Conservation (phyloP, 148 eudicot species). For the Heliamphora exappendiculata region DNA sequence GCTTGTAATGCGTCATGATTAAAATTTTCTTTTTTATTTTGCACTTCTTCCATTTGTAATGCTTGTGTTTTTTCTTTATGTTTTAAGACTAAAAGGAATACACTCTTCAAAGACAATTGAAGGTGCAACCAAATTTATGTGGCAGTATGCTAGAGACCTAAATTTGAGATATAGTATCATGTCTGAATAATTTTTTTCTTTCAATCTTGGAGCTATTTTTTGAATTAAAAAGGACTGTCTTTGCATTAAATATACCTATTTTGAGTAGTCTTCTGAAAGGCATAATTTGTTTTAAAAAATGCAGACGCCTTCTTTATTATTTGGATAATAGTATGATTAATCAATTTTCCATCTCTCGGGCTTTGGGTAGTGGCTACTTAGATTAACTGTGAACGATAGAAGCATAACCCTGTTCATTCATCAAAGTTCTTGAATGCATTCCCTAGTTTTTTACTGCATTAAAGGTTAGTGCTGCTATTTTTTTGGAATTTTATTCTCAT, state of each 20-base stretch:
- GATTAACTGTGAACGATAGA: background rate
- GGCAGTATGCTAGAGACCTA: slow-evolving; percentile 41
- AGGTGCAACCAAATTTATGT: slow-evolving; percentile 59
- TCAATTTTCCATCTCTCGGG: background rate
- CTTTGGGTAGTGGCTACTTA: background rate
- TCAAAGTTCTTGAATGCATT: too few species aligned
- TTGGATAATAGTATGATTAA: background rate
- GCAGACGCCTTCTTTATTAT: background rate
- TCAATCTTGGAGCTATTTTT: background rate
- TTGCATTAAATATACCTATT: background rate
- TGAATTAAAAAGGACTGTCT: background rate
- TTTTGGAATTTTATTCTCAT: background rate
- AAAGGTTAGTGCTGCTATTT: background rate
- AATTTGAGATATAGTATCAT: slow-evolving; percentile 35
- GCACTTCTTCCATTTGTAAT: background rate
- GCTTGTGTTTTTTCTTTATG: slow-evolving; percentile 2
- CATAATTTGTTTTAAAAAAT: background rate
- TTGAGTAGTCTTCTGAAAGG: background rate
- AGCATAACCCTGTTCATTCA: background rate
- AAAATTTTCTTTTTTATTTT: background rate
- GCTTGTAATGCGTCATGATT: background rate
- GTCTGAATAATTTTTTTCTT: background rate
- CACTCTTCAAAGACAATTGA: slow-evolving; percentile 70
- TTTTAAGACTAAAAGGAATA: slow-evolving; percentile 67
- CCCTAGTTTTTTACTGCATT: background rate